These are phyloP conservation scores for Solanum lycopersicoides DNA, from an alignment of 257 asterid genomes.

Conservation along the genomic window DNA sequence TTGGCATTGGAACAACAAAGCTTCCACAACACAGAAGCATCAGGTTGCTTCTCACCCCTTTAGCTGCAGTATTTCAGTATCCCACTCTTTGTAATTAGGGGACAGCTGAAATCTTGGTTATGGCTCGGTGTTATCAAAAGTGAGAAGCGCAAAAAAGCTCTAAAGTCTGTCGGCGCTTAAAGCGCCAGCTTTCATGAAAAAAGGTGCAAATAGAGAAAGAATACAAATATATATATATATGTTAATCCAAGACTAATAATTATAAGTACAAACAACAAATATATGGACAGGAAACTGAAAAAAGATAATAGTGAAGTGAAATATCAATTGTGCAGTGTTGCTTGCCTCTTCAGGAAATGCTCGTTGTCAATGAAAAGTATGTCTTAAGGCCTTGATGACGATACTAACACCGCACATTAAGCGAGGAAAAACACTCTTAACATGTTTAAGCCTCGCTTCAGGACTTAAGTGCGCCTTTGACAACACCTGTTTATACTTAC, in stretches of 20 bases:
- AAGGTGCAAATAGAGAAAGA: neutral
- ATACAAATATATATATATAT: neutral
- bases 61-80: neutral
- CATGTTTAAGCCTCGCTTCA: neutral
- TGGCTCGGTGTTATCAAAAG: neutral
- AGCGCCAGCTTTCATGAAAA: neutral
- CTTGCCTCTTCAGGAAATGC: neutral
- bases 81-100: neutral
- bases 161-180: neutral
- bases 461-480: neutral
- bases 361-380: neutral
- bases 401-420: neutral
- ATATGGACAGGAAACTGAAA: neutral
- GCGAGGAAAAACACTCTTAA: neutral
- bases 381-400: neutral
- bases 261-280: neutral
- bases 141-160: neutral
- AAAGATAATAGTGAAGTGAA: neutral
- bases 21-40: slow-evolving; percentile 32
- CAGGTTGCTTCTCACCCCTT: slow-evolving; percentile 26
- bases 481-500: neutral
- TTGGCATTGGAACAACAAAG: slow-evolving; percentile 45
- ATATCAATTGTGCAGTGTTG: neutral
- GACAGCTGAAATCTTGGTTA: neutral
- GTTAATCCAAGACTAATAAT: neutral